Percentiles rank a stretch among this genome's conserved stretches.
These are phyloP conservation scores for Trichoderma endophyticum DNA, from an alignment of 2,329 filamentous ascomycete genomes.

Conservation along the genomic window DNA sequence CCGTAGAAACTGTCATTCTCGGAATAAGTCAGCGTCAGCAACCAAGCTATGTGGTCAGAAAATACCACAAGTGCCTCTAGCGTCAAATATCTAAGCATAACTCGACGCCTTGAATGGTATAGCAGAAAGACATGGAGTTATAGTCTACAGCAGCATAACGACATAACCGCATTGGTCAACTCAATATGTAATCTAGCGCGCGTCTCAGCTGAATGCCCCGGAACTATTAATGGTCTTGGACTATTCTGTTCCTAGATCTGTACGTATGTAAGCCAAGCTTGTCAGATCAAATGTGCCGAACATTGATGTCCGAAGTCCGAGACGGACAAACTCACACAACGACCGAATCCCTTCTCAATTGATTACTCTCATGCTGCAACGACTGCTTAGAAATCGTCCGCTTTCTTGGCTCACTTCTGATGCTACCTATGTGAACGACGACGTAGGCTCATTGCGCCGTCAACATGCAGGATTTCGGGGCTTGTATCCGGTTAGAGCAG, in stretches of 20 bases:
- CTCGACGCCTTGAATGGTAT: background rate
- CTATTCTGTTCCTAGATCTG: background rate
- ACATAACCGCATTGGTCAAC: background rate
- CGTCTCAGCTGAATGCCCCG: background rate
- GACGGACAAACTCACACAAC: background rate
- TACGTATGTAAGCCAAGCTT: background rate
- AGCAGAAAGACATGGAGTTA: background rate
- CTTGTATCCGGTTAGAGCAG: background rate
- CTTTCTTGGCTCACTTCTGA: background rate
- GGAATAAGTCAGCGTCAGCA: background rate
- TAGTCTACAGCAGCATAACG: background rate
- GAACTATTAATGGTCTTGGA: background rate
- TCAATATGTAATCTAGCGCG: background rate
- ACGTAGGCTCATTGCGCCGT: background rate
- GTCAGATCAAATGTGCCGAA: background rate
- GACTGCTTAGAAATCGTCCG: background rate
- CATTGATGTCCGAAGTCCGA: background rate
- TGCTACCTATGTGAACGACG: background rate
- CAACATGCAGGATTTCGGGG: background rate
- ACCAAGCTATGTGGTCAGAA: background rate
- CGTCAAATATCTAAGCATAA: background rate
- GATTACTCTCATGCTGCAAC: background rate
- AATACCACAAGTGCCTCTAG: background rate
- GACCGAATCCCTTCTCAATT: background rate
- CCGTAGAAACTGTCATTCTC: background rate